These are phyloP conservation scores for Aspergillus nidulans DNA, from an alignment of 495 filamentous ascomycete genomes.

Conservation along the genomic window DNA sequence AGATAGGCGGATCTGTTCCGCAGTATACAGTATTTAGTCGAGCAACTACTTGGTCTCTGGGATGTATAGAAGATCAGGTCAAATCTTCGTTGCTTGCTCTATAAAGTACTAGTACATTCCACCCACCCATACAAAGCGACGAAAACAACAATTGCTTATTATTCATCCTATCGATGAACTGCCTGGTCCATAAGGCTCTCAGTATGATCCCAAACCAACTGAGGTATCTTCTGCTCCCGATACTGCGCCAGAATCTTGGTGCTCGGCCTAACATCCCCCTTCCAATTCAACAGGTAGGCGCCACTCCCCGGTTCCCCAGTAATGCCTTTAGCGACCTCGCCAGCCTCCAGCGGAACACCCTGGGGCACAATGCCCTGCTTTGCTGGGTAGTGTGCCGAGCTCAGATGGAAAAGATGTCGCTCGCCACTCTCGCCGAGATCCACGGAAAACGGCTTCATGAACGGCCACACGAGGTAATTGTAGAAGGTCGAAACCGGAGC, in stretches of 20 bases:
- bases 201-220: constrained; percentile 9
- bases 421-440: neutral
- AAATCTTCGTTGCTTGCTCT: too few species aligned
- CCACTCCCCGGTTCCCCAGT: neutral
- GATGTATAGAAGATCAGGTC: too few species aligned
- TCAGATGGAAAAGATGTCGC: neutral
- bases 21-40: too few species aligned
- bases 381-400: neutral
- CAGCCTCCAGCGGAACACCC: too few species aligned
- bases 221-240: neutral
- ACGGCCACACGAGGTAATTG: neutral
- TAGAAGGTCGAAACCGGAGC: neutral
- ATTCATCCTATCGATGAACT: too few species aligned
- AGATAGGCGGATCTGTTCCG: too few species aligned
- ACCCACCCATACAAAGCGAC: too few species aligned
- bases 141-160: too few species aligned
- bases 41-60: too few species aligned
- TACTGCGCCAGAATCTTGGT: neutral
- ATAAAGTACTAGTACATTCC: too few species aligned
- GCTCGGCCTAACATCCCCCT: neutral
- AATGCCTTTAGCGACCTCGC: neutral
- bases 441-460: neutral
- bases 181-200: neutral
- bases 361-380: too few species aligned
- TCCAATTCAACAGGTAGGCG: neutral